Evolutionary conservation across 1,284 basidiomycete species (phyloP), one percentile per base, ranked within the genome.

Genomic region (Hypsizygus ulmarius): DNA sequence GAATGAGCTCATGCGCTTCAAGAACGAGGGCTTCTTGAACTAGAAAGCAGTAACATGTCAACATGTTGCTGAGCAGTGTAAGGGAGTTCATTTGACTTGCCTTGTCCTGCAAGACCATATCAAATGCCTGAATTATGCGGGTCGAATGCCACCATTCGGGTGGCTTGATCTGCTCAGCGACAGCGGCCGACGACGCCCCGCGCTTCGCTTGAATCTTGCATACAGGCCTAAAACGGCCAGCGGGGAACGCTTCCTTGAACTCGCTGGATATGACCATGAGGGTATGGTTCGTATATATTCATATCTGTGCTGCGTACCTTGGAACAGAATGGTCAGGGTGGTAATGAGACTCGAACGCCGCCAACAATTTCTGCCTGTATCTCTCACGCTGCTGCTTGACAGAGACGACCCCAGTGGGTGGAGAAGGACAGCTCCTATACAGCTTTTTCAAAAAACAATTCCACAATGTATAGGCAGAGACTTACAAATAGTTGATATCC

Each of bases 231-330:
- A 93, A 92, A 41, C 89, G 79, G 39, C 93, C 93, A 1, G 87
- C 90, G 3, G 95, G 93, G 72, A 96, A 97, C 2, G 95, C 92
- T 62, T 97, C 91, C 63, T 94, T 93, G 73, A 96, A 91, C 66
- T 97, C 95, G 52, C 87, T 89, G 55, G 10, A 50, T 18, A 47
- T 43, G 37, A 16, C 19, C 35, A 37, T 10, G 55, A 47, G 19
- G 53, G 33, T 19, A 28, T 53, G 29, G 7, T 25, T 11, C 15
- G n/a, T 6, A 34, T 15, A 29, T 45, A 19, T 28, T 25, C 27
- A 10, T 11, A 14, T 5, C 14, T 5, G 29, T 36, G 32, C 14
- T n/a, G 62, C 71, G 30, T 54, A 84, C 84, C 82, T 87, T 10
- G 88, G 87, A 27, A 92, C 78, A 36, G 82, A 81, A 60, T 91